Evolutionary conservation across 1,284 basidiomycete genomes (phyloP), one percentile per base, ranked within the genome.

Genomic region (Microstroma glucosiphilum): DNA sequence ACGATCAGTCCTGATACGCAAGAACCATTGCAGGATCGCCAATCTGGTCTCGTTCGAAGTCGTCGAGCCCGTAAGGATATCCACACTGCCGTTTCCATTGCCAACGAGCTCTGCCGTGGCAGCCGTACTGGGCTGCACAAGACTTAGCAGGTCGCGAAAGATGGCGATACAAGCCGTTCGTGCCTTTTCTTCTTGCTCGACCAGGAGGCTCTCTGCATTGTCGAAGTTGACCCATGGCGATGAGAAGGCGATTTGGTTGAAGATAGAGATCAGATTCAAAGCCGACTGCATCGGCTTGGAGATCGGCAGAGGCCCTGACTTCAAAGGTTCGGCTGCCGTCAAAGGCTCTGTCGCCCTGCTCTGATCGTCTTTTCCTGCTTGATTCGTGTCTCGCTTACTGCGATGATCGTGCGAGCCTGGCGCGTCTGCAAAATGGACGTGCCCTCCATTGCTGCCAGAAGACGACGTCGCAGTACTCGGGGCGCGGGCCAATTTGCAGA

Each of bases 1-100:
- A 2, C 90, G 86, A 77, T 96, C 93, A 0, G 91, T 92, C 57
- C 96, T 85, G 23, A 98, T 82, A 12, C 92, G 87, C 82, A 93
- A 86, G 63, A 96, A 79, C 83, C 93, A 96, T 75, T 94, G 91
- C 9, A 98, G 82, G 1, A 89, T 85, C 1, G 86, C 82, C 17
- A 97, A 79, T 25, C 91, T 83, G 0, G 89, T 68, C 40, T 37
- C 19, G 6, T 46, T 57, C 11, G 58, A 40, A 26, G 58, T 4
- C 17, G 8, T 30, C 23, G 6, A 23, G 17, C 8, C 30, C 30
- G 30, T 37, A 37, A 37, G 30, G 30, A 9, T 37, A 3, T 37
- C 30, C 30, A 37, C 30, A 37, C 30, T 37, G 30, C 30, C 9
- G 9, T 37, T 3, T 37, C 30, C 30, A 37, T 37, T 37, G 30